Base-by-base conservation (phyloP, 148 eudicot species). In the Vaccinium vitisidaea region DNA sequence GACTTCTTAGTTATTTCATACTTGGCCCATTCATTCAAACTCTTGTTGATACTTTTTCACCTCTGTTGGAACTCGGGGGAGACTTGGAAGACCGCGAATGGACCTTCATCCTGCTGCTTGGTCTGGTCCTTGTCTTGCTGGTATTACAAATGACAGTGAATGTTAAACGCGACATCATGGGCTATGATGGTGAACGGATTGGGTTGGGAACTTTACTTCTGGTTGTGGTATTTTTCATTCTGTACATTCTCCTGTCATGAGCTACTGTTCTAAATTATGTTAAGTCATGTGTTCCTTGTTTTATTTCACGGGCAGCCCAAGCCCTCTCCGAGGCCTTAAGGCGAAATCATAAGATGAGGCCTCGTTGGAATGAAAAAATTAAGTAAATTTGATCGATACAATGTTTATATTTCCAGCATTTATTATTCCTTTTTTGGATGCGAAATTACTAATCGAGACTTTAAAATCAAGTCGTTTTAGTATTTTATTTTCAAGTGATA, bases 171-270 rank as follows among this genome's bases (percentile, higher is more conserved):
- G 58, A 69, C 2, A 12, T 13, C 46, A 54, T 59, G 6, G 83
- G 77, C 7, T 25, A 27, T 19, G 88, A 70, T 36, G 36, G 81
- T 78, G 83, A 82, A 43, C 87, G 87, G 43, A 77, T 76, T 49
- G 89, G 87, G 14, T 19, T 87, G 21, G 89, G 89, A 55, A 21
- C 89, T 56, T 13, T 84, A 21, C 87, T 87, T 52, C 75, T 87
- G 25, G 27, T 82, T 61, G 27, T 84, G n/a, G 79, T 87, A 19
- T 87, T 82, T 79, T 82, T 84, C 39, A 30, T 84, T 56, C 71
- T 87, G 69, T 84, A 63, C 39, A 36, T 0, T 36, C 39, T 36
- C 3, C 39, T 36, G 39, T 36, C 39, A 36, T 36, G 39, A 36
- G 39, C 39, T 36, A 36, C 3, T 36, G 39, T 36, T 36, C 39